Base-by-base conservation (phyloP, 192 early-diverging fungal species). In the Dispira parvispora region DNA sequence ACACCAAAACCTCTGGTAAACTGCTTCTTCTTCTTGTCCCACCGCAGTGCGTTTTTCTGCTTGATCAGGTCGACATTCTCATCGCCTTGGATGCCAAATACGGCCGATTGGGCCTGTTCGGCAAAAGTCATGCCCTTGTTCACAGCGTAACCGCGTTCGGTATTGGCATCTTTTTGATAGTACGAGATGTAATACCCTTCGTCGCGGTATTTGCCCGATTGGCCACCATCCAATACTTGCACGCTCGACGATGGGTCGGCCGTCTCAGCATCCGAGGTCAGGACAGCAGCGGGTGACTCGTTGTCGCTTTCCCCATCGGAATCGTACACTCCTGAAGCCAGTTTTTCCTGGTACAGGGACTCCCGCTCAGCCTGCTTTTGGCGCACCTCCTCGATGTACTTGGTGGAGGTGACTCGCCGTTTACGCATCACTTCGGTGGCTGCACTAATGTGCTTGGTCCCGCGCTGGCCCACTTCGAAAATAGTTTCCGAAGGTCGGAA, bases 1-100 rank as follows among this genome's bases (percentile, higher is more conserved):
- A 94, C 80, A 23, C 89, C 90, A 4, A 69, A 64, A 23, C 92
- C 83, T 38, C 75, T 71, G 43, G 91, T 82, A 81, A 96, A 99
- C 63, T 84, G 85, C 72, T 90, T 92, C 77, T 97, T 96, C 67
- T 84, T 89, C 56, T 81, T 77, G 70, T 99, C 94, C 96, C 96
- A 99, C 43, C 85, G 78, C 45, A 94, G 62, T 8, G 71, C 73
- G 64, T 87, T 92, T 61, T 77, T 69, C 16, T 73, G 78, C 42
- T 77, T 73, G 28, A 68, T 71, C 67, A 78, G 78, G 28, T 76
- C 78, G 42, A 78, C 73, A 57, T 80, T 80, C 57, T 96, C 96
- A 68, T 97, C 96, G 38, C 82, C 88, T 55, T 80, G 77, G 28
- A 94, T 54, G 57, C 89, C 84, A 38, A 96, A 68, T 5, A 83